Base-by-base conservation (phyloP, 1,284 basidiomycete species). In the Apiotrichum gamsii region DNA sequence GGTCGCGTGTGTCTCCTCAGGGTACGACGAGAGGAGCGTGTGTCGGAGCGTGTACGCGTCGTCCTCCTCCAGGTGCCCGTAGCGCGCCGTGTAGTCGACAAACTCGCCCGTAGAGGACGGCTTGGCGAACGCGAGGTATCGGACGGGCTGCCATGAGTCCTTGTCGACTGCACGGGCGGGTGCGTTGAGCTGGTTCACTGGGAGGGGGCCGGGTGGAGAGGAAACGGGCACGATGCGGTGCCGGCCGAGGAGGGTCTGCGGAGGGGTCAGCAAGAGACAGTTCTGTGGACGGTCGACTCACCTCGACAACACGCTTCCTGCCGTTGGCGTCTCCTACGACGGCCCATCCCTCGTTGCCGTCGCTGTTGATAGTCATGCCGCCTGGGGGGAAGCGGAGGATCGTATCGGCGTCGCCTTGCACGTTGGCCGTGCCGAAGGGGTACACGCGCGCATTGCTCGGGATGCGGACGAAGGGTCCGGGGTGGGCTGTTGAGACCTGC, bases 1-100 rank as follows among this genome's bases (percentile, higher is more conserved):
- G n/a, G n/a, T n/a, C n/a, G n/a, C n/a, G n/a, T n/a, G n/a, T n/a
- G n/a, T n/a, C 14, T 31, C 19, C 15, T 40, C 39, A 8, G 32
- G 32, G 40, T 21, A 42, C 8, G 19, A 5, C 8, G 23, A 14
- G 30, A 42, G 32, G 8, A 28, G 11, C 20, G 19, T 23, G 13
- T 42, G 29, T 3, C 18, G 13, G 8, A 71, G 46, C 1, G 60
- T 64, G 55, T 88, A 75, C 29, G 78, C 76, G 63, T 93, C 88
- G 62, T 85, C 86, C 31, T 93, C 89, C 16, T 85, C 77, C 31
- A 91, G 78, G 0, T 86, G 83, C 19, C 87, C 89, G 64, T 93
- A 96, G 4, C 90, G 81, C 1, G 89, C 87, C 0, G 88, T 87
- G 64, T 85, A 94, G 70, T 95, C 90, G 52, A 85, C 85, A 69